phyloP scores from a whole-genome alignment of 352 stramenopile genomes.

The Globisporangium irregulare region DNA sequence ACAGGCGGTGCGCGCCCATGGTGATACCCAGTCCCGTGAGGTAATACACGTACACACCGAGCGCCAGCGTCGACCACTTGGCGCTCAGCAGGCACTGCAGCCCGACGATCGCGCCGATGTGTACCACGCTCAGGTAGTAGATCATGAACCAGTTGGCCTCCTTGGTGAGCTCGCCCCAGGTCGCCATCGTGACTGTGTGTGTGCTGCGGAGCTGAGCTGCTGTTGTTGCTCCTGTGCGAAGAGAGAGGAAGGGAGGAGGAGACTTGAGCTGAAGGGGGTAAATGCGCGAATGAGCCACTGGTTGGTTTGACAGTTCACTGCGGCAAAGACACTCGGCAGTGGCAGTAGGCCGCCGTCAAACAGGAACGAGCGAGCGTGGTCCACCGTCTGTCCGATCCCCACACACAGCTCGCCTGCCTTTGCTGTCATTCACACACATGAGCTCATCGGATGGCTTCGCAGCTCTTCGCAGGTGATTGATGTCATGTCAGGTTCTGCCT shows the following conservation, averaged over 20 bases:
- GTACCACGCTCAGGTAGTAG: slow-evolving; percentile 95
- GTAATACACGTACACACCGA: slow-evolving; percentile 60
- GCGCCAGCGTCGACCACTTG: slow-evolving; percentile 87
- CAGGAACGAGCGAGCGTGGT: neutral
- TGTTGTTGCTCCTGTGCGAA: neutral
- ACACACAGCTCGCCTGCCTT: neutral
- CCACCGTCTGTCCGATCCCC: slow-evolving; percentile 3
- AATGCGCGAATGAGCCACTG: slow-evolving; percentile 7
- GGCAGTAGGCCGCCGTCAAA: neutral
- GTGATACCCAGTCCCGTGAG: slow-evolving; percentile 97
- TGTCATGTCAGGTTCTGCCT: slow-evolving; percentile 4
- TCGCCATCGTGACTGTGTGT: slow-evolving; percentile 37
- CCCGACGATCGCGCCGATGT: slow-evolving; percentile 89
- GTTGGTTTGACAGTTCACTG: slow-evolving; percentile 1
- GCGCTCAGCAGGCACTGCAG: slow-evolving; percentile 74
- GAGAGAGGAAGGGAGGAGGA: neutral
- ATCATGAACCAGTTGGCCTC: slow-evolving; percentile 98
- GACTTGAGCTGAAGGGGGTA: slow-evolving; percentile 7
- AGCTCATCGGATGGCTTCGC: neutral
- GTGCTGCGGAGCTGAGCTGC: neutral
- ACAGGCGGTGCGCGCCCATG: slow-evolving; percentile 97
- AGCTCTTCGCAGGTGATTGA: neutral
- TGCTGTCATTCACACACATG: neutral
- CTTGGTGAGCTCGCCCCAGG: slow-evolving; percentile 57
- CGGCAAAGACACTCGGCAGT: neutral